Evolutionary conservation across 345 rosid genomes (phyloP).

Genomic region (Isatis tinctoria): DNA sequence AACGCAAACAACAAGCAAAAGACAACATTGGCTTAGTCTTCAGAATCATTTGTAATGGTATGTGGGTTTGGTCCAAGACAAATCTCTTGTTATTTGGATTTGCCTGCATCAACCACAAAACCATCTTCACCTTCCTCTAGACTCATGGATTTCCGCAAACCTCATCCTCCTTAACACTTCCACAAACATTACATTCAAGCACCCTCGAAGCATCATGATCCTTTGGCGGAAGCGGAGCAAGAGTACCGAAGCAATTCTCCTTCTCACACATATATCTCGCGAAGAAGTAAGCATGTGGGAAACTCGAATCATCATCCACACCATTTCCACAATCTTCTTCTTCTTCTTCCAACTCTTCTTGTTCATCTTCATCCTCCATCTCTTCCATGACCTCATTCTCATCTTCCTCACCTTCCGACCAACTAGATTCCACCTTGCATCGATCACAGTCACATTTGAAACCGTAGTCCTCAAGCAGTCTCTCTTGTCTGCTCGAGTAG

Average conservation of each 20-base stretch:
- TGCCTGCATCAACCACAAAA: no score
- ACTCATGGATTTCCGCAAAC: neutral
- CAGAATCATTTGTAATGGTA: no score
- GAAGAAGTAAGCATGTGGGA: constrained; percentile 89
- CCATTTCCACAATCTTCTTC: constrained; percentile 21
- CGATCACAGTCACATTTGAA: constrained; percentile 77
- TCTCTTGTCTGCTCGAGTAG: constrained; percentile 52
- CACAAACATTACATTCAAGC: constrained; percentile 87
- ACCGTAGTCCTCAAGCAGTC: constrained; percentile 72
- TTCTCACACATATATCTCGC: constrained; percentile 63
- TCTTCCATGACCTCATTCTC: constrained; percentile 35
- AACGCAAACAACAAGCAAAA: neutral
- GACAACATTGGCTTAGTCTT: no score
- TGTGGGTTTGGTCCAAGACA: no score
- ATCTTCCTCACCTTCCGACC: constrained; percentile 68
- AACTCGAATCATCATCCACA: constrained; percentile 32
- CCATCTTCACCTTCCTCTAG: neutral
- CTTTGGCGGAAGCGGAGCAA: constrained; percentile 66
- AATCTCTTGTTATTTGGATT: no score
- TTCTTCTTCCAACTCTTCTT: constrained; percentile 30
- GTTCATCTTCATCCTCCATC: constrained; percentile 33
- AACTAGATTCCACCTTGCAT: constrained; percentile 80
- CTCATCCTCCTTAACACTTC: constrained; percentile 55
- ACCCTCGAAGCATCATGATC: constrained; percentile 33
- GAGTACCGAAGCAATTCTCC: constrained; percentile 70